Conservation (phyloP, 495 filamentous ascomycete genomes). For the Tuber indicum region DNA sequence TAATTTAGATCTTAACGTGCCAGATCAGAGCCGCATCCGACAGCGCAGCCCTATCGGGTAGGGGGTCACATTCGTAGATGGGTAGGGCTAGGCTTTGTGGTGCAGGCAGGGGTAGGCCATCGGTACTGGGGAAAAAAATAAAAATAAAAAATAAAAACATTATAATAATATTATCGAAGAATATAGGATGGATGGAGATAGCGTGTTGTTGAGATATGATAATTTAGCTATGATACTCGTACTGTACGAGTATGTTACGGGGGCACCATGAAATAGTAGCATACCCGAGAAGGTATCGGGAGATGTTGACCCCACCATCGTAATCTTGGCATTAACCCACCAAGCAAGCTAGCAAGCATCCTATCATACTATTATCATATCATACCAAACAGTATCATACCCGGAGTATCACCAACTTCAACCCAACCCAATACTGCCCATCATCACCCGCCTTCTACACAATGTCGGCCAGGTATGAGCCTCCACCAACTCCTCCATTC, state of each 20-base stretch:
- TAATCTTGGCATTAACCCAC: neutral
- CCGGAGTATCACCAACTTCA: neutral
- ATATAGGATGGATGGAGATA: neutral
- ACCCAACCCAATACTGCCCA: neutral
- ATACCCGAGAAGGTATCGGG: neutral
- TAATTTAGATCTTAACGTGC: neutral
- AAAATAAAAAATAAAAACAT: neutral
- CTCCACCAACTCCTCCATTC: neutral
- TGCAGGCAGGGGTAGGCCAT: neutral
- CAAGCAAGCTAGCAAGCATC: neutral
- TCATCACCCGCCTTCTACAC: neutral
- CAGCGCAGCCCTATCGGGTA: neutral
- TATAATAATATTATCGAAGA: neutral
- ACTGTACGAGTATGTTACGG: neutral
- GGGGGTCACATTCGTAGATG: neutral
- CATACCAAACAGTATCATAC: neutral
- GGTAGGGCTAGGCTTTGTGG: neutral
- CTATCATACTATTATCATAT: neutral
- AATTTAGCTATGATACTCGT: no score
- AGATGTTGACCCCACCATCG: neutral
- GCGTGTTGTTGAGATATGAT: neutral
- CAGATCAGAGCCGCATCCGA: neutral
- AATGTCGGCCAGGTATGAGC: neutral
- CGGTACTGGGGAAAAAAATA: neutral
- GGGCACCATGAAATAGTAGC: neutral